Base-by-base conservation (phyloP, 106 monocot genomes). In the Dioscorea alata region DNA sequence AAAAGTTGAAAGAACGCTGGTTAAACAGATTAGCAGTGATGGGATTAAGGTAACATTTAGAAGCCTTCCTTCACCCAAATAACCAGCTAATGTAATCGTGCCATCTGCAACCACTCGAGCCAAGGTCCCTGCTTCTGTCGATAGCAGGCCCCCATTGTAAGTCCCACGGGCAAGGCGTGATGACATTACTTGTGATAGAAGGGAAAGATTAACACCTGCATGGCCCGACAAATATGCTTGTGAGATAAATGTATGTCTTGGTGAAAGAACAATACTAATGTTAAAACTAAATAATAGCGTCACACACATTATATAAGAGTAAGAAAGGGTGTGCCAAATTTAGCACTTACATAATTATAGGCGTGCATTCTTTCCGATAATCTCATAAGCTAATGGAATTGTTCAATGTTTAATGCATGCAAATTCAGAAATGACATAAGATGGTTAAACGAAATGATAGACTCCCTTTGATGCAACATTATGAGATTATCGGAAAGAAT, bases 91-190 rank as follows among this genome's bases (percentile, higher is more conserved):
- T 35, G 96, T 96, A 35, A 96, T 96, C 1, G 89, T 89, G 33
- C 35, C 86, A 73, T 96, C 96, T 31, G 96, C 96, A 42, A 81
- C 80, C 24, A 96, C 96, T 23, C 96, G 73, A 56, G 96, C 96
- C 53, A 96, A 21, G 34, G 90, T 90, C 60, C 90, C 90, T 4
- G 90, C 90, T 56, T 90, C 90, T 0, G 90, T 90, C 4, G 96
- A 96, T 22, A 96, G 76, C 14, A 96, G 78, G 24, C 96, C 96
- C 1, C 88, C 91, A 31, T 96, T 96, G 71, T 78, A 96, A 2
- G 92, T 96, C 70, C 96, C 96, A 31, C 92, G 92, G n/a, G 95
- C 88, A 24, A 92, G 81, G 49, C 96, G 81, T 13, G 96, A 92
- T 24, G 96, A 96, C 92, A 96, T 96, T 0, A 96, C 96, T 54